A percentile compares a stretch with the other conserved stretches of the same genome.
Evolutionary conservation across 2,329 filamentous ascomycete genomes (phyloP).

Genomic region (Escovopsis weberi): DNA sequence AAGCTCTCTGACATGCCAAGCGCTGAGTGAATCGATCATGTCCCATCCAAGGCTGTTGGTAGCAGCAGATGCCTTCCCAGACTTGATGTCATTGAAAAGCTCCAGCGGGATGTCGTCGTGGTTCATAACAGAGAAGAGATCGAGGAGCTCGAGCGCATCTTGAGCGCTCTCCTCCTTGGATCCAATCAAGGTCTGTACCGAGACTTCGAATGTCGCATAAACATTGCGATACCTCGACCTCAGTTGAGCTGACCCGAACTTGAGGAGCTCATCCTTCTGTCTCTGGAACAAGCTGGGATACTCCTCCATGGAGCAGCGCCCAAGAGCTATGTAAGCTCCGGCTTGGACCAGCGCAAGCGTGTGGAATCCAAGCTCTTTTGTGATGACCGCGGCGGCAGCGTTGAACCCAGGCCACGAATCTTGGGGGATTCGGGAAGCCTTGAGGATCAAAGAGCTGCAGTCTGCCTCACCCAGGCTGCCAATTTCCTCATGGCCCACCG

Average conservation of each 20-base stretch:
- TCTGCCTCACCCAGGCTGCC: conserved; percentile 1
- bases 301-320: background rate
- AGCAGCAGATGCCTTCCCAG: background rate
- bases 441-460: background rate
- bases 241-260: background rate
- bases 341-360: conserved; percentile 3
- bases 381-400: background rate
- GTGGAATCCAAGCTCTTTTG: conserved; percentile 2
- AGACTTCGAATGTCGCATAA: conserved; percentile 2
- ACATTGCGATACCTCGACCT: conserved; percentile 3
- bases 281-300: background rate
- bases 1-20: conserved; percentile 2
- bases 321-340: background rate
- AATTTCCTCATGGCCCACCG: background rate
- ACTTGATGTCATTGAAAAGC: conserved; percentile 1
- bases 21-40: background rate
- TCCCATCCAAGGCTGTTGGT: background rate
- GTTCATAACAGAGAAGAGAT: background rate
- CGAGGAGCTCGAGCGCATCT: conserved; percentile 1
- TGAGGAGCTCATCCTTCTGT: background rate
- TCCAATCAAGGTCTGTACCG: background rate
- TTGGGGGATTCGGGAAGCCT: background rate
- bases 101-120: conserved; percentile 1
- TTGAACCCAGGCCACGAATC: background rate
- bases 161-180: background rate